Evolutionary conservation across 768 basidiomycete species (phyloP), one percentile per base, ranked within the genome.

Genomic region (Lentinus brumalis): DNA sequence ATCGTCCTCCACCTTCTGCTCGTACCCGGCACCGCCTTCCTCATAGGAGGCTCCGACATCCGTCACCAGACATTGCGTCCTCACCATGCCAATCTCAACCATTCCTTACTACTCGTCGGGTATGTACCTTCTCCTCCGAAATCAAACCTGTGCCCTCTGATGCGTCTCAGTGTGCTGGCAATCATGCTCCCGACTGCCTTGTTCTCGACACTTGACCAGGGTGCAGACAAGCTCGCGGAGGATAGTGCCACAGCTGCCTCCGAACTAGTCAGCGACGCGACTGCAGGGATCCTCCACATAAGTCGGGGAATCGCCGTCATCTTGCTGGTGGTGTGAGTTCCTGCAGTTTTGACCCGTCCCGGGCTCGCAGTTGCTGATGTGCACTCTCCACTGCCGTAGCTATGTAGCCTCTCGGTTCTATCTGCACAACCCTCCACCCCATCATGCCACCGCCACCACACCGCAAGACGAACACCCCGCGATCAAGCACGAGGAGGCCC

Each of bases 1-100:
- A 79, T 90, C 9, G 72, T 91, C n/a, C 78, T 92, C 6, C 89
- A 89, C 69, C 78, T 91, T 1, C 79, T 92, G 2, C 80, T 92
- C 14, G 76, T 91, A 40, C 89, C 89, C 0, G 89, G 89, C 4
- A 77, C 80, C 5, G 78, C 88, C 0, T 91, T 91, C 69, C 75
- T 90, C 29, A 80, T 81, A 1, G 87, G 87, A 18, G 89, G 89
- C 45, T 84, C 83, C 14, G 77, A 80, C n/a, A 77, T 88, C 21
- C 73, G 81, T 67, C 79, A 87, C 52, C 89, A 92, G 70, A 79
- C 86, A 54, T 74, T 92, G 5, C 83, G 88, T 64, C 85, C 86
- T 4, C 83, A 86, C 64, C 68, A 82, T 6, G 82, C 84, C 0
- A 77, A 88, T 62, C 76, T 91, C 2, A 91, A 91, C 62, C 86